Evolutionary conservation across 2,329 filamentous ascomycete genomes (phyloP).

Genomic region (Chaetoscypha palmicola): DNA sequence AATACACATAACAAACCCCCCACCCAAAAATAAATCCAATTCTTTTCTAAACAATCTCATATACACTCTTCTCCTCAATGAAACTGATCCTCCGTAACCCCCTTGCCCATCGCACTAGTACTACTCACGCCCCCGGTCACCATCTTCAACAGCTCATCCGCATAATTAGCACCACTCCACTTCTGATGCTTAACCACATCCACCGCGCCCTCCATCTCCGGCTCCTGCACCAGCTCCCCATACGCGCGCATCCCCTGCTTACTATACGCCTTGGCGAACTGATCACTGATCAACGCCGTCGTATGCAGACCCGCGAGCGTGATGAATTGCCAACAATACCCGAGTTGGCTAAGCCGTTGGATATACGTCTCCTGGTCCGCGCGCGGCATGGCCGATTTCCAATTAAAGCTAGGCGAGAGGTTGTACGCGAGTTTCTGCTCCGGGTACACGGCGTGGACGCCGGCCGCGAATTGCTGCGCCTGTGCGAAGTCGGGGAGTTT

Average conservation of each 20-base stretch:
- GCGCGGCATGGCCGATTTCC: constrained; percentile 92
- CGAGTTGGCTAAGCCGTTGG: constrained; percentile 72
- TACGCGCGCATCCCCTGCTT: constrained; percentile 90
- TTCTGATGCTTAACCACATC: constrained; percentile 99
- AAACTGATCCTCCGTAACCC: constrained; percentile 97
- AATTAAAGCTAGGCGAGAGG: constrained; percentile 98
- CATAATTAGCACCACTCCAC: constrained; percentile 92
- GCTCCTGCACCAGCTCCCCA: constrained; percentile 94
- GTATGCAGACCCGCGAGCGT: constrained; percentile 96
- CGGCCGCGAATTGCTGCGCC: constrained; percentile 86
- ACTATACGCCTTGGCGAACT: constrained; percentile 77
- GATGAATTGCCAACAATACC: constrained; percentile 99
- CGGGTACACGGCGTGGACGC: constrained; percentile 90
- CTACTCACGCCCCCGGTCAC: constrained; percentile 86
- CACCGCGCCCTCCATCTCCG: constrained; percentile 83
- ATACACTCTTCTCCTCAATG: too few relatives aligned
- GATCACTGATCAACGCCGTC: constrained; percentile 84
- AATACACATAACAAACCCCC: too few relatives aligned
- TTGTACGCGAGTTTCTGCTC: constrained; percentile 99
- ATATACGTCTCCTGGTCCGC: constrained; percentile 97
- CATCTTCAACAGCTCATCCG: constrained; percentile 95
- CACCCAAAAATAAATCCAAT: too few relatives aligned
- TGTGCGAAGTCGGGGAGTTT: constrained; percentile 89
- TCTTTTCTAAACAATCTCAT: too few relatives aligned
- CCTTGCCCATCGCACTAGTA: constrained; percentile 93